Evolutionary conservation across 257 asterid species (phyloP).

Genomic region (Orobanche coerulescens): DNA sequence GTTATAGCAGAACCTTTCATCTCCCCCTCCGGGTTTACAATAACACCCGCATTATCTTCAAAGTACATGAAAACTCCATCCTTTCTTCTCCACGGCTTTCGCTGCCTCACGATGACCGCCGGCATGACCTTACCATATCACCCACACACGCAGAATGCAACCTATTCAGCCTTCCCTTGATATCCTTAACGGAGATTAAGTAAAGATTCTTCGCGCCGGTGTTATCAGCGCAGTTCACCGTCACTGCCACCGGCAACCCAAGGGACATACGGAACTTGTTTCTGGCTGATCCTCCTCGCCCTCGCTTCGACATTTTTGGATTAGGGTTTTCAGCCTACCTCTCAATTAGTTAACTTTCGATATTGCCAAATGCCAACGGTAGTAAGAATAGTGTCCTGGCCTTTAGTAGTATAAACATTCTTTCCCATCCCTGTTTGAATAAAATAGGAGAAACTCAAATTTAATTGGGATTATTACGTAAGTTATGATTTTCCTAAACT

Average conservation of each 20-base stretch:
- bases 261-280: slow-evolving; percentile 61
- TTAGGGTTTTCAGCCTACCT: background rate
- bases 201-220: slow-evolving; percentile 51
- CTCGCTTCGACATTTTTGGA: slow-evolving; percentile 47
- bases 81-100: slow-evolving; percentile 64
- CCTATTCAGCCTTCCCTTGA: slow-evolving; percentile 54
- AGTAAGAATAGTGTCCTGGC: too few species aligned
- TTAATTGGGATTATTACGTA: too few species aligned
- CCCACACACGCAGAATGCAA: slow-evolving; percentile 65
- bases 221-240: slow-evolving; percentile 56
- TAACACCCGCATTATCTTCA: slow-evolving; percentile 59
- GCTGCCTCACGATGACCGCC: slow-evolving; percentile 54
- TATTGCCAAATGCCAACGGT: too few species aligned
- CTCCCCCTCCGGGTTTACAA: slow-evolving; percentile 55
- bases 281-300: slow-evolving; percentile 65
- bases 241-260: slow-evolving; percentile 64
- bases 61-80: slow-evolving; percentile 63
- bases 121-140: slow-evolving; percentile 77
- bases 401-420: too few species aligned
- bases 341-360: too few species aligned
- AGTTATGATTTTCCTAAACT: too few species aligned
- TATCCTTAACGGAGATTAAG: slow-evolving; percentile 54
- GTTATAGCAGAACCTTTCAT: slow-evolving; percentile 52
- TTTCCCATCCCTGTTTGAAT: too few species aligned
- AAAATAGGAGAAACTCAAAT: too few species aligned